phyloP scores from a whole-genome alignment of 2,329 filamentous ascomycete genomes.

The Alternaria conjuncta region DNA sequence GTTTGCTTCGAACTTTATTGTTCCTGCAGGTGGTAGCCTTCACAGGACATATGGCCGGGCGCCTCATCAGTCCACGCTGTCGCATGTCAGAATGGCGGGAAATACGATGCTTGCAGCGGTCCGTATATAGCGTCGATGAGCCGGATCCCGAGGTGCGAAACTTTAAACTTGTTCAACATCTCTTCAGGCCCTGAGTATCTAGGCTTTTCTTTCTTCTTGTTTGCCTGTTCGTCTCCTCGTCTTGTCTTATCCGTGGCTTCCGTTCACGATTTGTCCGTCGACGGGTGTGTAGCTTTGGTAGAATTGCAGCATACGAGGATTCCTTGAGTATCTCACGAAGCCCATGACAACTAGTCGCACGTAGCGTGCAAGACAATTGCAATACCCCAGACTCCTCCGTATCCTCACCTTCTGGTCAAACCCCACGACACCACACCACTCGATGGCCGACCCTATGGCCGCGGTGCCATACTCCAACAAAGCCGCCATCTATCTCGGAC shows the following conservation, averaged over 20 bases:
- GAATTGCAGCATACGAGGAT: neutral
- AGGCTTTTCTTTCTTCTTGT: neutral
- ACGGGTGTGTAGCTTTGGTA: neutral
- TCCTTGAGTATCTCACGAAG: neutral
- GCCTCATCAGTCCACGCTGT: neutral
- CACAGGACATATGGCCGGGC: neutral
- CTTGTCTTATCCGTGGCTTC: neutral
- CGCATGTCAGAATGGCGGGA: neutral
- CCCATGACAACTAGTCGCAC: neutral
- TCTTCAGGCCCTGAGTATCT: neutral
- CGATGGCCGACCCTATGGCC: conserved; percentile 7
- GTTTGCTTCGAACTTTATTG: conserved; percentile 6
- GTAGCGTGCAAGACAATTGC: conserved; percentile 3
- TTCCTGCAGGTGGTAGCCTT: neutral
- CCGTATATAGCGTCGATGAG: conserved; percentile 13
- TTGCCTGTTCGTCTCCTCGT: neutral
- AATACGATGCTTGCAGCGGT: neutral
- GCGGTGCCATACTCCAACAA: conserved; percentile 29
- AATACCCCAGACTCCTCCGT: neutral
- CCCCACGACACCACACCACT: neutral
- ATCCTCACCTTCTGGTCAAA: neutral
- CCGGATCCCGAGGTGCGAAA: neutral
- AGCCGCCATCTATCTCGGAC: conserved; percentile 26
- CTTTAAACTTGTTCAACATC: neutral
- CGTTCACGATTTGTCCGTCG: neutral